Conservation (phyloP, 306 rosid genomes). For the Vicia faba region DNA sequence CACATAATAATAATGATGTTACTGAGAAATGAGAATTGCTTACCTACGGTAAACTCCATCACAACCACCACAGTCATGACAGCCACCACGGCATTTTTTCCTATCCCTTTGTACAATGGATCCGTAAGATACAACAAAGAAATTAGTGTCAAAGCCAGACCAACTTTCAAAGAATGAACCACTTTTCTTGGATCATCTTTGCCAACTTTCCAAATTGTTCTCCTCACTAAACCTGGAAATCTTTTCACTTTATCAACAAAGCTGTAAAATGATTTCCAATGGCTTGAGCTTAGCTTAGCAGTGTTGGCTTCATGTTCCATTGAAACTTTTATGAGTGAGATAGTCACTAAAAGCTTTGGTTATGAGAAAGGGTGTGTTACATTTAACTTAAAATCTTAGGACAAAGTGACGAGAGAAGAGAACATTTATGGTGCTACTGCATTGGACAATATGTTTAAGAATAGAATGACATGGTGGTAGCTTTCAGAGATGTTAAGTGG, state of each 20-base stretch:
- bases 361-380: not conserved
- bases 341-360: conserved; percentile 4
- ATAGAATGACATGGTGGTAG: conserved; percentile 12
- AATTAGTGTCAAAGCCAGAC: conserved; percentile 68
- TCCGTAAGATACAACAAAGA: conserved; percentile 72
- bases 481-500: conserved; percentile 10
- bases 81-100: conserved; percentile 80
- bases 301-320: conserved; percentile 38
- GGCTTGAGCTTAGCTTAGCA: conserved; percentile 24
- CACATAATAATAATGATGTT: not conserved
- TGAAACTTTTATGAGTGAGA: conserved; percentile 37
- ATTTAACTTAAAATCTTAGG: conserved; percentile 20
- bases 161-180: conserved; percentile 85
- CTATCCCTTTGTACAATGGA: conserved; percentile 68
- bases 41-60: conserved; percentile 88
- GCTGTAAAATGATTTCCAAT: conserved; percentile 36
- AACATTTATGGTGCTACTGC: not conserved
- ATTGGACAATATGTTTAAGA: not conserved
- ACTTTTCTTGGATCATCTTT: conserved; percentile 77
- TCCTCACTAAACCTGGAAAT: conserved; percentile 45
- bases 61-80: conserved; percentile 96
- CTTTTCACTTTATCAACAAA: conserved; percentile 45
- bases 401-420: conserved; percentile 25
- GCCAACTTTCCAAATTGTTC: conserved; percentile 62
- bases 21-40: conserved; percentile 9